phyloP scores from a whole-genome alignment of 176 grass and related monocot species.

The Otatea glauca region DNA sequence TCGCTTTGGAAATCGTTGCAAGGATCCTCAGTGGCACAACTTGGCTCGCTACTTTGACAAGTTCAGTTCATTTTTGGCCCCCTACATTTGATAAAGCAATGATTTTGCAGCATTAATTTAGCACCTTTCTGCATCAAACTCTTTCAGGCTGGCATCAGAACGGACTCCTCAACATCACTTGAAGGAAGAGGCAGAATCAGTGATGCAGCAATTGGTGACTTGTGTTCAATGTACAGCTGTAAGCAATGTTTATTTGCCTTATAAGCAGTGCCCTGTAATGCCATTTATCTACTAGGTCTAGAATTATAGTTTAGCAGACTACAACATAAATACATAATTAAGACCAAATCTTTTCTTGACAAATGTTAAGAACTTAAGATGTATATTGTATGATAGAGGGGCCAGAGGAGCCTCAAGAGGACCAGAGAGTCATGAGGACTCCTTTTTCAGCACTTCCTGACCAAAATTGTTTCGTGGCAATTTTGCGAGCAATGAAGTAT shows the following conservation, averaged over 20 bases:
- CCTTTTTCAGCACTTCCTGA: not conserved
- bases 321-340: not conserved
- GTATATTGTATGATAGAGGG: constrained; percentile 26
- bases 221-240: constrained; percentile 93
- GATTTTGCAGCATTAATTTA: constrained; percentile 33
- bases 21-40: constrained; percentile 98
- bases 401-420: not conserved
- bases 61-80: constrained; percentile 55
- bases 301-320: constrained; percentile 27
- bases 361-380: constrained; percentile 7
- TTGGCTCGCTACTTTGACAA: constrained; percentile 96
- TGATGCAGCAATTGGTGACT: constrained; percentile 81
- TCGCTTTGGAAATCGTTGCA: constrained; percentile 97
- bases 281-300: constrained; percentile 24
- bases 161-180: constrained; percentile 69
- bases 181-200: constrained; percentile 80
- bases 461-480: not conserved
- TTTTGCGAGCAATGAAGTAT: constrained; percentile 18
- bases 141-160: constrained; percentile 75
- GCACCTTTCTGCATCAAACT: constrained; percentile 12
- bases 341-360: constrained; percentile 1
- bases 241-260: constrained; percentile 49
- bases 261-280: not conserved
- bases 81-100: constrained; percentile 24
- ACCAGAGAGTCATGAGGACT: constrained; percentile 5